Evolutionary conservation across 768 basidiomycete genomes (phyloP).

Genomic region (Scleroderma citrinum): DNA sequence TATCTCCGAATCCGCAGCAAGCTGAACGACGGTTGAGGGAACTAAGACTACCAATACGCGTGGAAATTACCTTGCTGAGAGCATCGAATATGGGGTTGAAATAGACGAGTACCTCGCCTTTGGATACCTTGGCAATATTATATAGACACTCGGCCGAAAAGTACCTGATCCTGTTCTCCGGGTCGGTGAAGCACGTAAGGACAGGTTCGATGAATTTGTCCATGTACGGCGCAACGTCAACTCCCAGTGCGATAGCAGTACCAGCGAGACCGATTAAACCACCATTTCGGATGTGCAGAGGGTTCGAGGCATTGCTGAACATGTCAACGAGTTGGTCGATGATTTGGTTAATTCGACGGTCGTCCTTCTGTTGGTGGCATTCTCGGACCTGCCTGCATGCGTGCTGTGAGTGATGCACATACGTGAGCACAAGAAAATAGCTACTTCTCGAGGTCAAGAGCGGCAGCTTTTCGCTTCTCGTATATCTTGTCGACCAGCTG

Average conservation of each 20-base stretch:
- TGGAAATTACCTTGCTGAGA: conserved; percentile 75
- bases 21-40: conserved; percentile 40
- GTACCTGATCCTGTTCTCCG: conserved; percentile 92
- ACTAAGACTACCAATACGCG: background rate
- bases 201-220: conserved; percentile 87
- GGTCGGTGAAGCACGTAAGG: conserved; percentile 86
- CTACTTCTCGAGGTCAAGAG: conserved; percentile 93
- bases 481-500: conserved; percentile 91
- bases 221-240: conserved; percentile 92
- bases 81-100: conserved; percentile 99
- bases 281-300: conserved; percentile 87
- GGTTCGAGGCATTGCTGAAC: conserved; percentile 78
- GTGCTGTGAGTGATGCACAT: conserved; percentile 7
- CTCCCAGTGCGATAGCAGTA: conserved; percentile 93
- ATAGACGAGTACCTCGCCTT: conserved; percentile 92
- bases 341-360: conserved; percentile 75
- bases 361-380: conserved; percentile 76
- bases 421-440: background rate
- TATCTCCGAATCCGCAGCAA: conserved; percentile 90
- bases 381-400: conserved; percentile 72
- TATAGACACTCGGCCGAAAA: conserved; percentile 98
- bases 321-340: conserved; percentile 93
- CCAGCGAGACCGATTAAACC: conserved; percentile 95
- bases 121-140: conserved; percentile 96
- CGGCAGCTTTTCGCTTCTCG: conserved; percentile 93